Evolutionary conservation across 805 yeast genomes (phyloP), one percentile per base, ranked within the genome.

Genomic region (Pichia californica): DNA sequence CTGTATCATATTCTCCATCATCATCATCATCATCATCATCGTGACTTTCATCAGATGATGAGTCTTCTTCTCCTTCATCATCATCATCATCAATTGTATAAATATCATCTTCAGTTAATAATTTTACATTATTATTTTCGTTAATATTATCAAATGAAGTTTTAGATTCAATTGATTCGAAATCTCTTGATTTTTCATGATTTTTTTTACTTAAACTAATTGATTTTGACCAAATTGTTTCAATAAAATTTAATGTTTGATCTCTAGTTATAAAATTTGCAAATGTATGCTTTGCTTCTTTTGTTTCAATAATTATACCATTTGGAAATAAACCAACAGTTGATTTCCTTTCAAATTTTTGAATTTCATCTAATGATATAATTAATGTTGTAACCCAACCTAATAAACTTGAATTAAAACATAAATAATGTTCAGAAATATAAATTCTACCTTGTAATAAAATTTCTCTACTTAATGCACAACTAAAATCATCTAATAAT

Each of bases 251-350:
- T 52, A 76, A 76, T 0, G 95, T 82, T 7, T 79, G 62, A 58
- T 91, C 96, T 44, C 97, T 73, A 1, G 91, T 77, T 7, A 87
- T 67, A 56, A 91, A 88, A 43, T 95, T 86, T 13, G 96, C 96
- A 69, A 91, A 89, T 16, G 78, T 77, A 54, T 88, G 85, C 48
- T 76, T 77, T 5, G 72, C 75, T 62, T 70, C 75, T 30, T 65
- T 69, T 0, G 93, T 83, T 52, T 79, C 82, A 20, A 88, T 70
- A 6, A 75, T 67, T 32, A 91, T 87, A 3, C 95, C 97, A 59
- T 91, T 91, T 19, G 95, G 95, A 56, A 91, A 88, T 20, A 91
- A 68, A 0, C 94, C 96, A 6, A 87, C 96, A 0, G 96, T 88
- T 16, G 80, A 73, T 45, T 80, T 83, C 62, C 87, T 86, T 55